Base-by-base conservation (phyloP, 2,329 filamentous ascomycete species). In the Diaporthe caulivora region DNA sequence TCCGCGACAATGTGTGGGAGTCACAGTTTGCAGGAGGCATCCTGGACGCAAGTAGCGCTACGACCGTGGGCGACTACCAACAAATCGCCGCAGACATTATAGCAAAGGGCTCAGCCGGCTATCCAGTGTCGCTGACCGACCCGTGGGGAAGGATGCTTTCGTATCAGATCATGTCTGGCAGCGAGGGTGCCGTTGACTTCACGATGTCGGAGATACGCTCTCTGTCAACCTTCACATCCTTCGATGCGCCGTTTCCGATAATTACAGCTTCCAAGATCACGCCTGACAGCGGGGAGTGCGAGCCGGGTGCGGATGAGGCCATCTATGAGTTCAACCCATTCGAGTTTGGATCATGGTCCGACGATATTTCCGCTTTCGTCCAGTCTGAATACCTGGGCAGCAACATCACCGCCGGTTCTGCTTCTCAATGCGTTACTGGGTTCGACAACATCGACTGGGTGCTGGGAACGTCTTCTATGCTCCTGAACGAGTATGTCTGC, bases 371-470 rank as follows among this genome's bases (percentile, higher is more conserved):
- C 11, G 83, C 84, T 2, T 78, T 78, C 62, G 74, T 86, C 83
- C 78, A 77, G 8, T 83, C 82, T 1, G 75, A 79, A 51, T 86
- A 83, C 77, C 81, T 87, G 29, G 85, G 85, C 24, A 82, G 84
- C 13, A 76, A 78, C 21, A 77, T 86, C 42, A 79, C 77, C 1
- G 80, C 82, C 1, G 79, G 77, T 15, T 58, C 72, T 18, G 64
- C 75, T 2, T 75, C 75, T 34, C 75, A 76, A 7, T 88, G 86
- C 74, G 80, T 81, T 24, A 79, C 76, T 7, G 82, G 84, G 60
- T 87, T 84, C 78, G 86, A 88, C 78, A 86, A 87, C 70, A 79
- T 87, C 2, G 86, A 85, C 40, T 87, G 84, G 76, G 78, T 87
- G 51, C 77, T 86, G 18, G 86, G 85, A 18, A 87, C 84, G 2